A percentile compares a stretch with the other conserved stretches of the same genome.
Conservation (phyloP, 108 stramenopile genomes). For the Fistulifera solaris region DNA sequence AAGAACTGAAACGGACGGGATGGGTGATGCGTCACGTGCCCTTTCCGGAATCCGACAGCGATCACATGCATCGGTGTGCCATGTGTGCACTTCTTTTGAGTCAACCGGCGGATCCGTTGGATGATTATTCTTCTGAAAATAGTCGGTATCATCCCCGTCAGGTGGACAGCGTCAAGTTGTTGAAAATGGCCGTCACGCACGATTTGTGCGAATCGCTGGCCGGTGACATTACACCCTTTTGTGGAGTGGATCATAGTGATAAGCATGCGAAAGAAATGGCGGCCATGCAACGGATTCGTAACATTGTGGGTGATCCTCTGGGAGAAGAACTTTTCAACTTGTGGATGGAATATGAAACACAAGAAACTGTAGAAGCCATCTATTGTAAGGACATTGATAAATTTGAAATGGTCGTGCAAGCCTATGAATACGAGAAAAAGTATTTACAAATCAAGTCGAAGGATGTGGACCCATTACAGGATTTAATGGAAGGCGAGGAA, state of each 20-base stretch:
- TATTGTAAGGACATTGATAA: slow-evolving; percentile 77
- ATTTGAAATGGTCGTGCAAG: slow-evolving; percentile 82
- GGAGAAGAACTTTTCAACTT: slow-evolving; percentile 48
- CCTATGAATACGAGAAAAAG: slow-evolving; percentile 70
- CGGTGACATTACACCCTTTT: slow-evolving; percentile 78
- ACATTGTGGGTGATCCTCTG: slow-evolving; percentile 20
- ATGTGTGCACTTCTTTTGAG: slow-evolving; percentile 15
- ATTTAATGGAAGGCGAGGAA: not conserved
- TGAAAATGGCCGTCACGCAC: slow-evolving; percentile 68
- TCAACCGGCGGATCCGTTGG: not conserved
- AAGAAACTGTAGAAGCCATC: slow-evolving; percentile 40
- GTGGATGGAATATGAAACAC: slow-evolving; percentile 80
- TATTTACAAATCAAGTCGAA: slow-evolving; percentile 3
- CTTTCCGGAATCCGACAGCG: slow-evolving; percentile 16
- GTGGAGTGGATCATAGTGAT: slow-evolving; percentile 37
- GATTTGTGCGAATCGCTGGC: slow-evolving; percentile 75
- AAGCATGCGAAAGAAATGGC: slow-evolving; percentile 53
- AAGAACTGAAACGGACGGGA: slow-evolving; percentile 25
- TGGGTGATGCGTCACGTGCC: slow-evolving; percentile 15
- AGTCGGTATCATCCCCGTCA: slow-evolving; percentile 4
- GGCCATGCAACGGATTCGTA: slow-evolving; percentile 46
- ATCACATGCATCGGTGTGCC: slow-evolving; percentile 27
- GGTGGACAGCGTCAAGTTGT: slow-evolving; percentile 41
- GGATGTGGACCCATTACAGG: too few species aligned
- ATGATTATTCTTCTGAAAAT: not conserved